Evolutionary conservation across 495 filamentous ascomycete species (phyloP).

Genomic region (Gamarada debralockiae): DNA sequence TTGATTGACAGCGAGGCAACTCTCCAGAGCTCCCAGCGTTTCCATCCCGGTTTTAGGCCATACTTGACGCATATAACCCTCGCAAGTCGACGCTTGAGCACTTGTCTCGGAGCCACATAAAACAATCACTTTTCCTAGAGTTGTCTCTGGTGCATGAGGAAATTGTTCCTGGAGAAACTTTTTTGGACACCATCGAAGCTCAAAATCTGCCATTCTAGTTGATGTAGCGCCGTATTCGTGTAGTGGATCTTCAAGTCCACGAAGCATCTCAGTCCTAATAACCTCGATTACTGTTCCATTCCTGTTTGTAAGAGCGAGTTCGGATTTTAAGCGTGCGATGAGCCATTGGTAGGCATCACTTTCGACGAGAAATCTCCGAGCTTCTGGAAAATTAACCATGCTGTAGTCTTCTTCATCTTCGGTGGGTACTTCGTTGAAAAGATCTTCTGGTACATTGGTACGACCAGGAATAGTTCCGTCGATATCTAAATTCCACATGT

Average conservation of each 20-base stretch:
- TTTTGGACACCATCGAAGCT: slow-evolving; percentile 22
- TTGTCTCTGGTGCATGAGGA: too few relatives aligned
- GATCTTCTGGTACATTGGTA: too few relatives aligned
- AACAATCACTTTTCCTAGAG: too few relatives aligned
- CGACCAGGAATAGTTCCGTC: too few relatives aligned
- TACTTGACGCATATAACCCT: slow-evolving; percentile 28
- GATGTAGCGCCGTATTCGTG: not conserved
- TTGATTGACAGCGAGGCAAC: not conserved
- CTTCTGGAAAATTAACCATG: not conserved
- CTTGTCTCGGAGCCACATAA: slow-evolving; percentile 25
- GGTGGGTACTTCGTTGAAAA: too few relatives aligned
- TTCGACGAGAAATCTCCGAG: not conserved
- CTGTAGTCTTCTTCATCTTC: not conserved
- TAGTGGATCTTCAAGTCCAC: not conserved
- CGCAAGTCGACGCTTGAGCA: slow-evolving; percentile 30
- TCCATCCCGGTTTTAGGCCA: slow-evolving; percentile 30
- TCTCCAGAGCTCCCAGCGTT: slow-evolving; percentile 22
- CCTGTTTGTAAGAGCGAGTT: not conserved
- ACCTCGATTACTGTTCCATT: not conserved
- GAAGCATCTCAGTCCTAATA: not conserved
- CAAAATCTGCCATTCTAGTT: not conserved
- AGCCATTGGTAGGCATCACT: not conserved
- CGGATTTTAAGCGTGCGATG: not conserved
- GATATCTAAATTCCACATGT: too few relatives aligned
- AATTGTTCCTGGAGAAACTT: slow-evolving; percentile 23